These are phyloP conservation scores for Lachancea fermentati DNA, from an alignment of 805 yeast genomes.

Conservation along the genomic window DNA sequence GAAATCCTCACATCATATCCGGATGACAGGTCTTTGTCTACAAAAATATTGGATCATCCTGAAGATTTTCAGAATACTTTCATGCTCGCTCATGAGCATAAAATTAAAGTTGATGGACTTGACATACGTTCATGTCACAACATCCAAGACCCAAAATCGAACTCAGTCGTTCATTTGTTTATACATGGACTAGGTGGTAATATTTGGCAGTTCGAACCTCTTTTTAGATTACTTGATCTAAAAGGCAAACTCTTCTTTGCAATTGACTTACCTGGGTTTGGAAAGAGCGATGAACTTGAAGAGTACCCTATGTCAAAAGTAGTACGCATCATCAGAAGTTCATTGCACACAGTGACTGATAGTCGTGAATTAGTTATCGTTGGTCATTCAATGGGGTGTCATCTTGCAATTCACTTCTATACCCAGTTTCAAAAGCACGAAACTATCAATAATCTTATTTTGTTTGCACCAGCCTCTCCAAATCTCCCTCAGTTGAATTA, in stretches of 20 bases:
- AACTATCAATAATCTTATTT: constrained; percentile 27
- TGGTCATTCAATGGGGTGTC: constrained; percentile 76
- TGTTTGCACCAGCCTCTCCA: constrained; percentile 46
- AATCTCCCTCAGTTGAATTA: constrained; percentile 13
- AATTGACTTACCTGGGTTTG: constrained; percentile 87
- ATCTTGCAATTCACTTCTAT: constrained; percentile 43
- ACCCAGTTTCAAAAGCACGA: constrained; percentile 22
- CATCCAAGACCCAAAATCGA: constrained; percentile 4
- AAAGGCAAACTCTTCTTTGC: constrained; percentile 60
- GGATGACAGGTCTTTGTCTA: constrained; percentile 12
- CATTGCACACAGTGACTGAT: constrained; percentile 9
- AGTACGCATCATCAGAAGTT: constrained; percentile 9
- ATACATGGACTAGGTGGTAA: constrained; percentile 92
- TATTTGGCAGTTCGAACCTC: constrained; percentile 74
- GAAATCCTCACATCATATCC: constrained; percentile 17
- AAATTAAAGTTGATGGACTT: constrained; percentile 5
- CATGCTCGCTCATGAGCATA: constrained; percentile 15
- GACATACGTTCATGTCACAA: constrained; percentile 25
- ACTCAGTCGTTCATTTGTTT: constrained; percentile 43
- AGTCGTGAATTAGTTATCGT: constrained; percentile 34
- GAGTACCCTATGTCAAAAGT: constrained; percentile 19
- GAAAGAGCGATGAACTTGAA: constrained; percentile 37
- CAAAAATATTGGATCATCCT: constrained; percentile 9
- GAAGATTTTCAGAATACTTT: constrained; percentile 23
- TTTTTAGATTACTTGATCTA: constrained; percentile 52